Evolutionary conservation across 2,329 filamentous ascomycete genomes (phyloP), one percentile per base, ranked within the genome.

Genomic region (Epicoccum sorghinum): DNA sequence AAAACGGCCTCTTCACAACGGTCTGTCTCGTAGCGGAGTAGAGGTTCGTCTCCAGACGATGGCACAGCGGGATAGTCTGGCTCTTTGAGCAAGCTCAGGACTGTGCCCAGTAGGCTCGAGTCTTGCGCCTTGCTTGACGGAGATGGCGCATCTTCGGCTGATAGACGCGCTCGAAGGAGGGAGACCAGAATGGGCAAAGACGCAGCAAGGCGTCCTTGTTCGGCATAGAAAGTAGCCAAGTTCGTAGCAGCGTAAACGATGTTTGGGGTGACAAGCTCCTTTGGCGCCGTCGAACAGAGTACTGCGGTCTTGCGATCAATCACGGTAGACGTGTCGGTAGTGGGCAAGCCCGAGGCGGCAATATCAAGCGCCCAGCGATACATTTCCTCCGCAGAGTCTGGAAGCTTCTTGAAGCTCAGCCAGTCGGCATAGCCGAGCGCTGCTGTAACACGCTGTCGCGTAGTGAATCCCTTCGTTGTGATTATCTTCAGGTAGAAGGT

Each of bases 141-240:
- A 14, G 71, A 59, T 2, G 77, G 67, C 39, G 70, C 49, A 77
- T 82, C 41, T 78, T 86, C 68, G 65, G 87, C 74, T 36, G 74
- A 74, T 18, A 89, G 86, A 23, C 91, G 86, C 7, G 91, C 89
- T 60, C 90, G 87, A 9, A 98, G 86, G 39, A 96, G 80, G 25
- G 92, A 96, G 36, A 96, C 82, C 66, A 96, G 89, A 46, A 96
- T 90, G 2, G 93, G 90, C 1, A 98, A 82, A 1, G 93, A 91
- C 4, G 81, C 76, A 6, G 84, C 75, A 14, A 91, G 70, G 61
- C 92, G 83, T 14, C 85, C 88, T 50, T 80, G 82, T 39, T 86
- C 83, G 6, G 93, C 93, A 62, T 88, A 85, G 76, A 95, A 89
- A 12, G 88, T 88, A 4, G 89, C 93, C 1, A 96, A 79, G 10